Evolutionary conservation across 345 rosid species (phyloP).

Genomic region (Cardiospermum halicacabum): DNA sequence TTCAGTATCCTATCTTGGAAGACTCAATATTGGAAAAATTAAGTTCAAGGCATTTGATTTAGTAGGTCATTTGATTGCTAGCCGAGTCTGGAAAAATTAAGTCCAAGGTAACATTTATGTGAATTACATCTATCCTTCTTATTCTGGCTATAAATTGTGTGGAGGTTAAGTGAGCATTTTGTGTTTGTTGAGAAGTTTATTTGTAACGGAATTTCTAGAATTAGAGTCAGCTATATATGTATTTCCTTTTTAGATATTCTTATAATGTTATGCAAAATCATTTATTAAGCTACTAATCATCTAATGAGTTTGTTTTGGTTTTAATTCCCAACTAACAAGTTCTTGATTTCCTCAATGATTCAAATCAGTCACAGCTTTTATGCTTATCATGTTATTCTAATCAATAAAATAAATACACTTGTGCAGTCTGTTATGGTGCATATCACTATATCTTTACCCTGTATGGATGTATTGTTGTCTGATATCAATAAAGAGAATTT

Average conservation of each 20-base stretch:
- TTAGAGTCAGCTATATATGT: not conserved
- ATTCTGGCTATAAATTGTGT: no score
- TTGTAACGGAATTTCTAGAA: not conserved
- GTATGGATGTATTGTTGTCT: not conserved
- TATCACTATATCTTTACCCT: not conserved
- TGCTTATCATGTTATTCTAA: not conserved
- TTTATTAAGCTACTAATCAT: not conserved
- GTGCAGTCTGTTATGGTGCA: not conserved
- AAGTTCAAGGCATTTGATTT: constrained; percentile 89
- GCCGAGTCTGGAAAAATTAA: constrained; percentile 92
- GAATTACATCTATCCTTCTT: not conserved
- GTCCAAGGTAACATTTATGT: no score
- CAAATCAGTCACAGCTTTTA: not conserved
- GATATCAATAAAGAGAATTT: not conserved
- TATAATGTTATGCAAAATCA: not conserved
- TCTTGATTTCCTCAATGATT: not conserved
- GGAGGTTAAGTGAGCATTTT: not conserved
- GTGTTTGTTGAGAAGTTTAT: not conserved
- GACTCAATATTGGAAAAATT: constrained; percentile 88
- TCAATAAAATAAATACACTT: not conserved
- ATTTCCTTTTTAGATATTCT: not conserved
- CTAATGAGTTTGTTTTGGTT: not conserved
- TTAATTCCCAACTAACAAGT: not conserved
- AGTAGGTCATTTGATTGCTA: constrained; percentile 92
- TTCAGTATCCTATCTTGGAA: constrained; percentile 85